phyloP scores from a whole-genome alignment of 805 yeast species.

The Suhomyces canberraensis region DNA sequence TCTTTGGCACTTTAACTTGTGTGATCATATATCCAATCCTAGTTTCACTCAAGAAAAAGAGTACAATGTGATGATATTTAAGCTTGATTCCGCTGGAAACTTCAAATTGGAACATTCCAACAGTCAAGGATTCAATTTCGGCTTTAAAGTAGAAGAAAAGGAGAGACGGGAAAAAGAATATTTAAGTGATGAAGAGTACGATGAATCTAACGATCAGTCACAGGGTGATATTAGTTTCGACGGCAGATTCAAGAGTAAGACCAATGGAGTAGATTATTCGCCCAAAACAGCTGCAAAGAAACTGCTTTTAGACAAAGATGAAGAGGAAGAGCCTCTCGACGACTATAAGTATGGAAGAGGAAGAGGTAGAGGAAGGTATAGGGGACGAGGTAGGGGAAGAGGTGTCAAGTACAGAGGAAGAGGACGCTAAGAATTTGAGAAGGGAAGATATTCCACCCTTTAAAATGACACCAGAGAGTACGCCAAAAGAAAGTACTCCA shows the following conservation, averaged over 20 bases:
- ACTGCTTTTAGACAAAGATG: slow-evolving; percentile 4
- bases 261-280: slow-evolving; percentile 1
- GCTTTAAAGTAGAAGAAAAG: slow-evolving; percentile 33
- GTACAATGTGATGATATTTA: slow-evolving; percentile 46
- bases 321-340: slow-evolving; percentile 4
- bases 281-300: slow-evolving; percentile 2
- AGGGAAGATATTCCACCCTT: not conserved
- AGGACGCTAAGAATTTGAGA: slow-evolving; percentile 3
- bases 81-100: slow-evolving; percentile 41
- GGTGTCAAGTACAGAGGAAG: slow-evolving; percentile 11
- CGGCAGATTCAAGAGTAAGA: slow-evolving; percentile 1
- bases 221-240: slow-evolving; percentile 2
- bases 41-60: slow-evolving; percentile 5
- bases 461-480: too few relatives aligned
- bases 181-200: slow-evolving; percentile 2
- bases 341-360: slow-evolving; percentile 5
- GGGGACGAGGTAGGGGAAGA: slow-evolving; percentile 12
- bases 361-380: slow-evolving; percentile 11
- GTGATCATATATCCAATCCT: slow-evolving; percentile 42
- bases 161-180: slow-evolving; percentile 5
- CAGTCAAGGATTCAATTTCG: slow-evolving; percentile 64
- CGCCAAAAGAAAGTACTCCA: too few relatives aligned
- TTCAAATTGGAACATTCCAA: slow-evolving; percentile 48
- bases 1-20: slow-evolving; percentile 74
- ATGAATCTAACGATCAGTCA: slow-evolving; percentile 1